Conservation (phyloP, 345 rosid genomes). For the Arabidopsis arenosa region DNA sequence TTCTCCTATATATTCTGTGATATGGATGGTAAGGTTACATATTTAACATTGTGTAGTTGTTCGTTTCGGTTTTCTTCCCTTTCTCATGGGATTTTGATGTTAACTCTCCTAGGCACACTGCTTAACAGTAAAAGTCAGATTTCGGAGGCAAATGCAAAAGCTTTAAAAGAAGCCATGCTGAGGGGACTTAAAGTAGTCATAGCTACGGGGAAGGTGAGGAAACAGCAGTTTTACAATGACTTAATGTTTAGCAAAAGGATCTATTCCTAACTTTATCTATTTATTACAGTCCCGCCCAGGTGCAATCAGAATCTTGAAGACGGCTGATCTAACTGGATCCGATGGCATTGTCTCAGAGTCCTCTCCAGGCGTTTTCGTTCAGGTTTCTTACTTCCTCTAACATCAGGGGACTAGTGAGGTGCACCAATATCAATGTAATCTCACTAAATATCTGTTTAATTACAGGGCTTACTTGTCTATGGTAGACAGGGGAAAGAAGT, state of each 20-base stretch:
- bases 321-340: constrained; percentile 72
- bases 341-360: constrained; percentile 77
- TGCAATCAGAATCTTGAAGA: constrained; percentile 62
- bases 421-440: constrained; percentile 22
- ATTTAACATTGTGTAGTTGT: constrained; percentile 25
- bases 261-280: constrained; percentile 26
- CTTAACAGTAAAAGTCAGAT: constrained; percentile 81
- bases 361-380: constrained; percentile 91
- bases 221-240: constrained; percentile 8
- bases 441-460: constrained; percentile 37
- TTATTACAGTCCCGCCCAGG: constrained; percentile 77
- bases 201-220: constrained; percentile 90
- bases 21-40: constrained; percentile 82
- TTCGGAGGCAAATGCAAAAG: constrained; percentile 68
- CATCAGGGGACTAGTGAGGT: neutral
- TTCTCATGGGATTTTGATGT: constrained; percentile 35
- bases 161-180: constrained; percentile 81
- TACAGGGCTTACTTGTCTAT: constrained; percentile 93
- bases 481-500: constrained; percentile 89
- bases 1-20: constrained; percentile 96
- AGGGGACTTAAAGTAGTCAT: constrained; percentile 92
- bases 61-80: constrained; percentile 19
- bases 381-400: constrained; percentile 56
- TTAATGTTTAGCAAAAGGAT: constrained; percentile 15
- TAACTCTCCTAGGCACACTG: constrained; percentile 69